Percentiles rank a stretch among this genome's conserved stretches.
Evolutionary conservation across 2,329 filamentous ascomycete species (phyloP).

Genomic region (Verticillium isaacii): DNA sequence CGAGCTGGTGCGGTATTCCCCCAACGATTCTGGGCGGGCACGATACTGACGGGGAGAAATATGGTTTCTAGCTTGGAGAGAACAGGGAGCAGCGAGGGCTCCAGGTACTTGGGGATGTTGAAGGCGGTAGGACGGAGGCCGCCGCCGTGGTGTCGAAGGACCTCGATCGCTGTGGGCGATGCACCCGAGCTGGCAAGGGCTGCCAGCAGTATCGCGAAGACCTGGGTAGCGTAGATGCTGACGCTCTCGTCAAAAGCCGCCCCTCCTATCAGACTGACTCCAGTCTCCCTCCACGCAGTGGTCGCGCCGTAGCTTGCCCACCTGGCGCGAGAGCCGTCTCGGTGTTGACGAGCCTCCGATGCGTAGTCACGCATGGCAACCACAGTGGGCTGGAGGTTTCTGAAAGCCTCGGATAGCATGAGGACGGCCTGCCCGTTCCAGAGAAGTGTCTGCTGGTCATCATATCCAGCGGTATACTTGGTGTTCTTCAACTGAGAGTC

Average conservation of each 20-base stretch:
- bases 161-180: constrained; percentile 38
- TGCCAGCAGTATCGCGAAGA: constrained; percentile 36
- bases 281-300: constrained; percentile 30
- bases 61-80: constrained; percentile 41
- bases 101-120: constrained; percentile 33
- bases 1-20: neutral
- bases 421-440: constrained; percentile 41
- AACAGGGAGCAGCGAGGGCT: constrained; percentile 30
- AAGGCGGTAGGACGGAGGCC: constrained; percentile 39
- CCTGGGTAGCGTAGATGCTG: constrained; percentile 20
- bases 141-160: constrained; percentile 31
- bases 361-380: constrained; percentile 58
- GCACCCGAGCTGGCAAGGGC: constrained; percentile 34
- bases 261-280: constrained; percentile 14
- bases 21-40: neutral
- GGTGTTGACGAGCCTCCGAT: constrained; percentile 34
- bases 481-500: constrained; percentile 18
- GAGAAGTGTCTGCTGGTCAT: constrained; percentile 22
- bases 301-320: constrained; percentile 54
- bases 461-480: constrained; percentile 16
- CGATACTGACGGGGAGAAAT: constrained; percentile 21
- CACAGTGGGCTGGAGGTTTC: constrained; percentile 41
- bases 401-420: constrained; percentile 53
- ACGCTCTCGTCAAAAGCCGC: neutral
- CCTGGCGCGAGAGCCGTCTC: constrained; percentile 34